Percentiles rank a stretch among this genome's conserved stretches.
Evolutionary conservation across 2,329 filamentous ascomycete species (phyloP).

Genomic region (Aspergillus oerlinghausenensis): DNA sequence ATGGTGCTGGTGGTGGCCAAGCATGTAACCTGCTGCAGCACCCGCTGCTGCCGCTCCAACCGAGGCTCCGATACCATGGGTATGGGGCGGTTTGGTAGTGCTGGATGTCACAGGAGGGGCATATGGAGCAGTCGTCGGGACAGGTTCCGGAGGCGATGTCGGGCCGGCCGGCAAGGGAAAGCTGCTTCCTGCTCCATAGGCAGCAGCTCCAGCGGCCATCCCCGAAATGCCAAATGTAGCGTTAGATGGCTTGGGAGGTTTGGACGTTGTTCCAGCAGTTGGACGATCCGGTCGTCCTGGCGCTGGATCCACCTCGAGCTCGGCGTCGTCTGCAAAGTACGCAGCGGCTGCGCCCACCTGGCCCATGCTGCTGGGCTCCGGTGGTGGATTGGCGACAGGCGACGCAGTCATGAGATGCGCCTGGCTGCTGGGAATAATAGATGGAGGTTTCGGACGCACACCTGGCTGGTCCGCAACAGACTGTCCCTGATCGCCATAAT

Average conservation of each 20-base stretch:
- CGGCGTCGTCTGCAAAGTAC: slow-evolving; percentile 44
- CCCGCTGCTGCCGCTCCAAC: slow-evolving; percentile 37
- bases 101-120: slow-evolving; percentile 12
- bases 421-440: slow-evolving; percentile 51
- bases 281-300: slow-evolving; percentile 12
- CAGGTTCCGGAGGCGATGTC: slow-evolving; percentile 16
- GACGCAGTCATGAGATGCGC: slow-evolving; percentile 55
- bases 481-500: slow-evolving; percentile 59
- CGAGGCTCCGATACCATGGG: slow-evolving; percentile 29
- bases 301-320: slow-evolving; percentile 11
- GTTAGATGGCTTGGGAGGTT: slow-evolving; percentile 25
- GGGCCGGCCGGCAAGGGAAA: slow-evolving; percentile 15
- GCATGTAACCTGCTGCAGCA: slow-evolving; percentile 40
- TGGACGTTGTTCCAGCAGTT: slow-evolving; percentile 13
- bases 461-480: slow-evolving; percentile 58
- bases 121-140: slow-evolving; percentile 16
- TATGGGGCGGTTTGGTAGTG: slow-evolving; percentile 23
- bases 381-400: slow-evolving; percentile 47
- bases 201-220: slow-evolving; percentile 31
- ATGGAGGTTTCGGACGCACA: slow-evolving; percentile 50
- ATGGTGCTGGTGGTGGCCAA: slow-evolving; percentile 34
- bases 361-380: slow-evolving; percentile 54
- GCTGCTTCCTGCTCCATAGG: slow-evolving; percentile 40
- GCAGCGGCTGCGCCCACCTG: slow-evolving; percentile 50
- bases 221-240: slow-evolving; percentile 29